phyloP scores from a whole-genome alignment of 768 basidiomycete species.

The Clavaria fumosa region DNA sequence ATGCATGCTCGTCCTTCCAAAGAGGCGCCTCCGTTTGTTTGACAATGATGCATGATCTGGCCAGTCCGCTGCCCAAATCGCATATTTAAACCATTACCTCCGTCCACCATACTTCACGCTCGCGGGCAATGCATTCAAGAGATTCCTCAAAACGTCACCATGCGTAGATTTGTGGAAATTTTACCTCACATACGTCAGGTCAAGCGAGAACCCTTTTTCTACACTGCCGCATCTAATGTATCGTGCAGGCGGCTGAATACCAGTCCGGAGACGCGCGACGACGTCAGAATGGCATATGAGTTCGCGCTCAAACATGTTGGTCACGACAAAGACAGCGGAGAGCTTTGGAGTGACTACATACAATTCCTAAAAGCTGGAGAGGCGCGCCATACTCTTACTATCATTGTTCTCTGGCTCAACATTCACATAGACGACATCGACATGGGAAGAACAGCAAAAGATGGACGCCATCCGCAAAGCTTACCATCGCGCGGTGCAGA shows the following conservation, averaged over 20 bases:
- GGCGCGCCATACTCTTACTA: constrained; percentile 26
- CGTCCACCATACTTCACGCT: constrained; percentile 48
- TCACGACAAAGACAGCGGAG: constrained; percentile 81
- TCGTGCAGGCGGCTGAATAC: constrained; percentile 45
- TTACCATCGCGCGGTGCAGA: constrained; percentile 87
- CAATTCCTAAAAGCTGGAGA: constrained; percentile 71
- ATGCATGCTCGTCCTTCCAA: constrained; percentile 19
- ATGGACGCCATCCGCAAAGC: constrained; percentile 86
- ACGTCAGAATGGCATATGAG: constrained; percentile 80
- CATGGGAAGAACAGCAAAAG: constrained; percentile 93
- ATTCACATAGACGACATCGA: constrained; percentile 39
- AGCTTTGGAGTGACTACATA: constrained; percentile 92
- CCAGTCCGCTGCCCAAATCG: constrained; percentile 72
- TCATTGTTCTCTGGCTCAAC: constrained; percentile 11
- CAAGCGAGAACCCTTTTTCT: constrained; percentile 10
- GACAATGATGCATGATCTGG: background rate
- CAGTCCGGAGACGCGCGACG: constrained; percentile 55
- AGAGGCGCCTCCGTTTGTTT: background rate
- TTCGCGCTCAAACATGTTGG: constrained; percentile 83
- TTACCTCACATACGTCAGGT: constrained; percentile 89
- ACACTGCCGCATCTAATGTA: constrained; percentile 6
- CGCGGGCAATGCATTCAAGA: constrained; percentile 81
- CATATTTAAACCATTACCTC: constrained; percentile 68
- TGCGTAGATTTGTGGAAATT: constrained; percentile 86
- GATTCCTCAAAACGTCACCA: constrained; percentile 71